Percentiles rank a stretch among this genome's conserved stretches.
Evolutionary conservation across 2,329 filamentous ascomycete genomes (phyloP).

Genomic region (Sphaerostilbella broomeana): DNA sequence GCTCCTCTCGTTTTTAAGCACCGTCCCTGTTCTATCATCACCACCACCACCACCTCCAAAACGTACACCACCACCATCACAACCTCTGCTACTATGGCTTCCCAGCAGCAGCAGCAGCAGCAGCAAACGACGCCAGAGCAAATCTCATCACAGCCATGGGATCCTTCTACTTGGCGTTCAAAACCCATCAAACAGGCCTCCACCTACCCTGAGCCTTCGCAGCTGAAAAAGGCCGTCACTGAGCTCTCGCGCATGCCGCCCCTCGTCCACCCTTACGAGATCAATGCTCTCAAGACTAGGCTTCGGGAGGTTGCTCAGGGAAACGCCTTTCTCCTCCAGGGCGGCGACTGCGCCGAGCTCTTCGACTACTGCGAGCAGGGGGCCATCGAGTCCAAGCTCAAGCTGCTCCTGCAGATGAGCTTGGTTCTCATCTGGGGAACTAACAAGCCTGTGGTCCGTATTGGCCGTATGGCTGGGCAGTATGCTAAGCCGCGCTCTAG

Average conservation of each 20-base stretch:
- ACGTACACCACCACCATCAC: not conserved
- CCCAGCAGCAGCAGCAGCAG: not conserved
- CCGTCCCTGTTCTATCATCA: not conserved
- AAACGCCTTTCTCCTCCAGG: conserved; percentile 89
- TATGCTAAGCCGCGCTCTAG: conserved; percentile 94
- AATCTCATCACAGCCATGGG: conserved; percentile 36
- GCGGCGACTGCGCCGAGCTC: conserved; percentile 93
- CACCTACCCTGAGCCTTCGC: conserved; percentile 56
- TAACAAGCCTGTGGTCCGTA: conserved; percentile 77
- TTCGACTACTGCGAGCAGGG: conserved; percentile 92
- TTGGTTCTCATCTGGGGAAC: conserved; percentile 88
- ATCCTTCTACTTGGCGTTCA: conserved; percentile 63
- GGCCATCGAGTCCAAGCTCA: conserved; percentile 93
- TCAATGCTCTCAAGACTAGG: conserved; percentile 68
- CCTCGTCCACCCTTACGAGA: conserved; percentile 73
- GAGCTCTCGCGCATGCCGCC: conserved; percentile 67
- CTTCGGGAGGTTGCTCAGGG: conserved; percentile 83
- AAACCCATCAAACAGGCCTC: conserved; percentile 76
- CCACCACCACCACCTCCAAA: not conserved
- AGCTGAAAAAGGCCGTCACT: conserved; percentile 51
- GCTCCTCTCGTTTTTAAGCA: too few species aligned
- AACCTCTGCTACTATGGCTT: conserved; percentile 4
- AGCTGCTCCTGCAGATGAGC: conserved; percentile 94
- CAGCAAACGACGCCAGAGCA: not conserved
- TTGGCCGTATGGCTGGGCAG: conserved; percentile 94